Conservation (phyloP, 805 yeast genomes). For the Komagataella phaffii region DNA sequence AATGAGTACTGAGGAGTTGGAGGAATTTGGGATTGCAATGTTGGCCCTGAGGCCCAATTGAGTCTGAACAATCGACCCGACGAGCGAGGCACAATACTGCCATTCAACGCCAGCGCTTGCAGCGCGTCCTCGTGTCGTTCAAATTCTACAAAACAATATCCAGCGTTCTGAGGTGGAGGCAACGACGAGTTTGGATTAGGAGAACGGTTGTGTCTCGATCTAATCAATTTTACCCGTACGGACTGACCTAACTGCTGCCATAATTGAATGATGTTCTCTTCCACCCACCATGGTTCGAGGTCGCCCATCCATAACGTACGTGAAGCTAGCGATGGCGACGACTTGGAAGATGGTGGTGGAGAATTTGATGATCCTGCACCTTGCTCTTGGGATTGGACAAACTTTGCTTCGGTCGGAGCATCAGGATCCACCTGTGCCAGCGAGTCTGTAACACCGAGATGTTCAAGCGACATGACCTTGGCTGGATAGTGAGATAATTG, state of each 20-base stretch:
- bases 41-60: slow-evolving; percentile 81
- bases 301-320: slow-evolving; percentile 86
- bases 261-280: slow-evolving; percentile 39
- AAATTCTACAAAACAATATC: slow-evolving; percentile 73
- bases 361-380: background rate
- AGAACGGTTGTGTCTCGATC: slow-evolving; percentile 7
- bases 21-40: slow-evolving; percentile 55
- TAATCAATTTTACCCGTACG: slow-evolving; percentile 57
- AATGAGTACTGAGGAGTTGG: slow-evolving; percentile 66
- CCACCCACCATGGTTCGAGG: slow-evolving; percentile 70
- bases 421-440: background rate
- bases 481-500: slow-evolving; percentile 1
- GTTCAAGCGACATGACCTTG: slow-evolving; percentile 1
- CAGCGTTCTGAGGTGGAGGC: slow-evolving; percentile 26
- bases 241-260: slow-evolving; percentile 44
- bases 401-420: background rate
- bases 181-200: slow-evolving; percentile 22
- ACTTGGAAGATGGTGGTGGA: slow-evolving; percentile 28
- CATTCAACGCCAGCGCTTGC: slow-evolving; percentile 53
- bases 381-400: background rate
- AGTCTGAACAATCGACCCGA: slow-evolving; percentile 51
- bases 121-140: slow-evolving; percentile 57
- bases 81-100: slow-evolving; percentile 47
- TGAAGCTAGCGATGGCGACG: slow-evolving; percentile 39
- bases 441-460: slow-evolving; percentile 3